Conservation (phyloP, 2,329 filamentous ascomycete genomes). For the Calonectria leucothoes region DNA sequence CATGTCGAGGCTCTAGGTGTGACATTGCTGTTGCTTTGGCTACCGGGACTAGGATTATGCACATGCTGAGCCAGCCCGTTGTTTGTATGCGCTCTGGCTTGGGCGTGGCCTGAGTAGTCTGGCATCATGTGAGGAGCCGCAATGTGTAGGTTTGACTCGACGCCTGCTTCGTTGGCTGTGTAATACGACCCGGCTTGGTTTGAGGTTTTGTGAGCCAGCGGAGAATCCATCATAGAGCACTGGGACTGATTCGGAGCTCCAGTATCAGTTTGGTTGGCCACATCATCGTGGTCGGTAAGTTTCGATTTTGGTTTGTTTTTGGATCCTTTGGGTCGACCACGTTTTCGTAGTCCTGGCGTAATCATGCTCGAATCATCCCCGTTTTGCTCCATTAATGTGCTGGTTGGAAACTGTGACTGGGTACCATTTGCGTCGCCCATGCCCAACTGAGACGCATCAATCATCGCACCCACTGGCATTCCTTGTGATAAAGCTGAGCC, state of each 20-base stretch:
- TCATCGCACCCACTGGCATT: not conserved
- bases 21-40: not conserved
- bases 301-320: constrained; percentile 54
- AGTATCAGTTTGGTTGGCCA: not conserved
- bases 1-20: not conserved
- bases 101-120: not conserved
- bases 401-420: constrained; percentile 13
- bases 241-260: not conserved
- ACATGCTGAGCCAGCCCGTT: not conserved
- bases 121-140: not conserved
- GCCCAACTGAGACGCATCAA: constrained; percentile 8
- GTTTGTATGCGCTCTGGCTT: not conserved
- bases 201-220: constrained; percentile 29
- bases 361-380: constrained; percentile 28
- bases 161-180: not conserved
- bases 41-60: not conserved
- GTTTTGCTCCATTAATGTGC: constrained; percentile 18
- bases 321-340: constrained; percentile 59
- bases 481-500: constrained; percentile 1
- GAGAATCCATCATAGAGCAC: constrained; percentile 17
- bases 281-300: constrained; percentile 7
- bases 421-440: not conserved
- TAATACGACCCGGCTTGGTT: not conserved
- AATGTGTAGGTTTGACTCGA: not conserved
- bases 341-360: constrained; percentile 44